phyloP scores from a whole-genome alignment of 1,139 yeast genomes.

The Lodderomyces theae region DNA sequence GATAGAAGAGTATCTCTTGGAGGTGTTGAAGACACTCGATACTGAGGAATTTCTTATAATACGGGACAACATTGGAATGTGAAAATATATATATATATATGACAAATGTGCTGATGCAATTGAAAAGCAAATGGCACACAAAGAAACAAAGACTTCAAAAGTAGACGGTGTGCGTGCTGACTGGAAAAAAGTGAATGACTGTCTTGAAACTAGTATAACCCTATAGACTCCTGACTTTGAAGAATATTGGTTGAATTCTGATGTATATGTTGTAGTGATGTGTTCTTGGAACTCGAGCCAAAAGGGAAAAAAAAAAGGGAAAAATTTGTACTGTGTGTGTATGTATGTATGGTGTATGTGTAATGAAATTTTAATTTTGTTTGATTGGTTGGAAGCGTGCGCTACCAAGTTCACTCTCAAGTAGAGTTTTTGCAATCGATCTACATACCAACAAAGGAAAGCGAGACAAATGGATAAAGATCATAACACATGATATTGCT shows the following conservation, averaged over 20 bases:
- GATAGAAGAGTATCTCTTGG: conserved; percentile 37
- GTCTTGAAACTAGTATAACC: too few species aligned
- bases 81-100: neutral
- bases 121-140: neutral
- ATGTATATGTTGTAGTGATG: too few species aligned
- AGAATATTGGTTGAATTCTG: too few species aligned
- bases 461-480: too few species aligned
- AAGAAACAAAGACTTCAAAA: too few species aligned
- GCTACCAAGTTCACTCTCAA: conserved; percentile 3
- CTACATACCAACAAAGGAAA: neutral
- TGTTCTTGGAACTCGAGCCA: too few species aligned
- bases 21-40: conserved; percentile 10
- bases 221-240: too few species aligned
- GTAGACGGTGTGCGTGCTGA: too few species aligned
- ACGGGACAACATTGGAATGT: conserved; percentile 15
- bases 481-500: too few species aligned
- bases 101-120: neutral
- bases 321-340: neutral
- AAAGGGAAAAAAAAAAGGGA: conserved; percentile 1
- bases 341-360: conserved; percentile 4
- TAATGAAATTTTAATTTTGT: conserved; percentile 11
- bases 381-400: conserved; percentile 9
- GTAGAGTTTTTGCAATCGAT: neutral
- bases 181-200: too few species aligned
- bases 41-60: conserved; percentile 6